phyloP scores from a whole-genome alignment of 2,329 filamentous ascomycete genomes.

The Aspergillus carbonarius region DNA sequence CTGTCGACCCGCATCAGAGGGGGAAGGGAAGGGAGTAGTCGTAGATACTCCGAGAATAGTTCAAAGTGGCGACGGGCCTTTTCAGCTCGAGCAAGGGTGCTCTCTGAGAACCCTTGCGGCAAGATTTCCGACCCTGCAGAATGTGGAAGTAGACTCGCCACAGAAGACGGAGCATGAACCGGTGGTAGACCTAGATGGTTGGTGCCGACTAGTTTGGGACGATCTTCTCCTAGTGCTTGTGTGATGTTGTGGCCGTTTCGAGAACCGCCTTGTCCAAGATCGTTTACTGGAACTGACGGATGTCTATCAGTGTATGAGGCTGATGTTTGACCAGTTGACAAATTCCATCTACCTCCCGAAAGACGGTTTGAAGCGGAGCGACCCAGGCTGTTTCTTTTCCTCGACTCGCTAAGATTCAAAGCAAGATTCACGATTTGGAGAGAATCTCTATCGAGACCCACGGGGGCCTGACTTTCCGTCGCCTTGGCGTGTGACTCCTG shows the following conservation, averaged over 20 bases:
- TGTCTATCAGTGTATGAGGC: slow-evolving; percentile 23
- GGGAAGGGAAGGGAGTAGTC: slow-evolving; percentile 74
- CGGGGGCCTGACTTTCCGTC: slow-evolving; percentile 18
- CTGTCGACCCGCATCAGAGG: slow-evolving; percentile 44
- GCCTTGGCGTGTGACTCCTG: slow-evolving; percentile 13
- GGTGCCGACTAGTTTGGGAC: slow-evolving; percentile 16
- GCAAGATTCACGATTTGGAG: slow-evolving; percentile 92
- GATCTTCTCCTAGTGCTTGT: slow-evolving; percentile 27
- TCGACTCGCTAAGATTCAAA: slow-evolving; percentile 76
- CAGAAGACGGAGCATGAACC: slow-evolving; percentile 18
- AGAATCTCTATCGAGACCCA: slow-evolving; percentile 68
- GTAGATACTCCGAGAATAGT: slow-evolving; percentile 78
- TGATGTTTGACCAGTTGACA: slow-evolving; percentile 25
- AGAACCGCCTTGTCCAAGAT: slow-evolving; percentile 16
- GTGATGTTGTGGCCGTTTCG: slow-evolving; percentile 21
- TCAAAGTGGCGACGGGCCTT: slow-evolving; percentile 85
- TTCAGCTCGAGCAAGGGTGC: slow-evolving; percentile 77
- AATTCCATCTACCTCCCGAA: slow-evolving; percentile 41
- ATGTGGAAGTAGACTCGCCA: slow-evolving; percentile 31
- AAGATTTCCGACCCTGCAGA: slow-evolving; percentile 33
- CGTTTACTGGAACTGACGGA: slow-evolving; percentile 15
- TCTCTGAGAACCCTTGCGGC: slow-evolving; percentile 64
- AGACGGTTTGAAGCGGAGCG: slow-evolving; percentile 52
- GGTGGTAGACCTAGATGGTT: slow-evolving; percentile 11
- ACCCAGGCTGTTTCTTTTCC: slow-evolving; percentile 62